Evolutionary conservation across 2,329 filamentous ascomycete species (phyloP).

Genomic region (Pseudomassariella vexata): DNA sequence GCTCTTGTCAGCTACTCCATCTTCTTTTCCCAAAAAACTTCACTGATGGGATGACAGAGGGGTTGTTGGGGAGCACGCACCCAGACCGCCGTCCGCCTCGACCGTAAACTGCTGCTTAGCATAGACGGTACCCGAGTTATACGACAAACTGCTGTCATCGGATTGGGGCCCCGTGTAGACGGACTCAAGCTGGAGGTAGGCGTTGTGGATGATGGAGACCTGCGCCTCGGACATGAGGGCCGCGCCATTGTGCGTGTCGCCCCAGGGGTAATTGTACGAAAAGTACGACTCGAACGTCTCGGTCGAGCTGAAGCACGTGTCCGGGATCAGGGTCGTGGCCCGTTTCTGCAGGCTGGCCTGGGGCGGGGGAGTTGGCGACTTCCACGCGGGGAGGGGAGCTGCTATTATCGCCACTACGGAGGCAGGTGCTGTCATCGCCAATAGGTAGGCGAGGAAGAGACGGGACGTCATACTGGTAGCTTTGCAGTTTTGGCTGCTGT

Average conservation of each 20-base stretch:
- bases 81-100: constrained; percentile 27
- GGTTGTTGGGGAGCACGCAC: too few relatives aligned
- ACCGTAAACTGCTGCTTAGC: constrained; percentile 35
- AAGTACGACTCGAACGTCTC: constrained; percentile 3
- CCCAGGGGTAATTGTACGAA: constrained; percentile 6
- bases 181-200: constrained; percentile 3
- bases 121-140: constrained; percentile 26
- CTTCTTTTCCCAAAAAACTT: too few relatives aligned
- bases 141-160: not conserved
- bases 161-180: constrained; percentile 2
- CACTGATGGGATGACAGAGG: too few relatives aligned
- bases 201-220: constrained; percentile 3
- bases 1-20: too few relatives aligned
- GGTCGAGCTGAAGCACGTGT: constrained; percentile 5
- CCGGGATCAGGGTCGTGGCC: constrained; percentile 4
- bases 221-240: constrained; percentile 4
- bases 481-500: too few relatives aligned
- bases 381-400: too few relatives aligned
- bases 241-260: constrained; percentile 4
- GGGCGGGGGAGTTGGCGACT: too few relatives aligned
- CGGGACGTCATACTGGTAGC: too few relatives aligned
- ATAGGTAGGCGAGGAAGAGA: too few relatives aligned
- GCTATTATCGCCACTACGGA: too few relatives aligned
- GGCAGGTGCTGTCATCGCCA: too few relatives aligned
- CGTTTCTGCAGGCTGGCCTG: too few relatives aligned